Conservation (phyloP, 192 early-diverging fungal species). For the Coemansia sp. region DNA sequence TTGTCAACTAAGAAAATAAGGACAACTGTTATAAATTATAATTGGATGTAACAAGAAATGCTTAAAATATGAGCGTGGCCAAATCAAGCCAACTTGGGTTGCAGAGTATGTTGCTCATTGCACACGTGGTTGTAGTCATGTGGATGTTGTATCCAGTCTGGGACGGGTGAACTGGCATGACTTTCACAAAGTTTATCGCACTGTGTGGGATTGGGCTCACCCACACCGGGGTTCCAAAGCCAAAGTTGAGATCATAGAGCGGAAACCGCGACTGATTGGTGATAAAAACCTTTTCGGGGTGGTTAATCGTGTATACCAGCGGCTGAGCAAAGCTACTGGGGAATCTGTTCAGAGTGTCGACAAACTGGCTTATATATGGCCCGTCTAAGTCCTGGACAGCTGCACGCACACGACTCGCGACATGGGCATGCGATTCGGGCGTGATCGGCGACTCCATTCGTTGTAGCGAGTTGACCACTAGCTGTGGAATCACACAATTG, state of each 20-base stretch:
- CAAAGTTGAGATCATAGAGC: conserved; percentile 33
- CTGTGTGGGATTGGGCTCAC: conserved; percentile 19
- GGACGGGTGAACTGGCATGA: conserved; percentile 5
- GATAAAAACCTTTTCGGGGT: conserved; percentile 8
- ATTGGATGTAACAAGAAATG: too few species aligned
- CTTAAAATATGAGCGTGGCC: background rate
- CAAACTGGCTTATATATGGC: conserved; percentile 3
- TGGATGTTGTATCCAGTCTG: conserved; percentile 19
- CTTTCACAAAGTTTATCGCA: background rate
- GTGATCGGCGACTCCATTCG: background rate
- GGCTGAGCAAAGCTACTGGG: conserved; percentile 8
- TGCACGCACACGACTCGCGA: background rate
- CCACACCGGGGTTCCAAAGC: conserved; percentile 18
- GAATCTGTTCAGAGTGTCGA: background rate
- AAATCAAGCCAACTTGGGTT: conserved; percentile 8
- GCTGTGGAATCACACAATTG: background rate
- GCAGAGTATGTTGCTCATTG: conserved; percentile 5
- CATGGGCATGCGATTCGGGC: background rate
- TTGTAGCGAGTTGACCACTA: background rate
- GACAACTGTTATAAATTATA: too few species aligned
- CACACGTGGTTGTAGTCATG: background rate
- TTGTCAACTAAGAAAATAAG: too few species aligned
- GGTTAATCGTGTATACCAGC: conserved; percentile 16
- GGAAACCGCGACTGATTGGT: conserved; percentile 31
- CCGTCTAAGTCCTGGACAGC: background rate